Percentiles rank a stretch among this genome's conserved stretches.
These are phyloP conservation scores for Rugonectria rugulosa DNA, from an alignment of 2,329 filamentous ascomycete species.

Conservation along the genomic window DNA sequence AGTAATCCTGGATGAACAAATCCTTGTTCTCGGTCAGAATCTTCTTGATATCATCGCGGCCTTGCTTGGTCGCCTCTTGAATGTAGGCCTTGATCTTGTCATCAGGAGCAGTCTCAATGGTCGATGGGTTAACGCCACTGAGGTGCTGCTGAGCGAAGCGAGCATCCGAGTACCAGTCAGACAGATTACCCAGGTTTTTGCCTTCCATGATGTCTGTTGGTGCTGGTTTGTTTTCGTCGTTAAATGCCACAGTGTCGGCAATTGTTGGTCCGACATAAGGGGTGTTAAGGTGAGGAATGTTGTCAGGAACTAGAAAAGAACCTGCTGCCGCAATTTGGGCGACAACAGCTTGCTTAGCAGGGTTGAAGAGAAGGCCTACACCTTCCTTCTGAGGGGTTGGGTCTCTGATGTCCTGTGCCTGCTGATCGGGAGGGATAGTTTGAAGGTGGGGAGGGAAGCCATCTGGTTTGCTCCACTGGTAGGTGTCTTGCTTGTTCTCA, in stretches of 20 bases:
- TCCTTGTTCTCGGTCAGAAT: constrained; percentile 15
- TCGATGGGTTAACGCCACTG: constrained; percentile 21
- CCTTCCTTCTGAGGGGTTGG: constrained; percentile 5
- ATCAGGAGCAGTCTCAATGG: constrained; percentile 7
- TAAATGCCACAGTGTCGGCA: constrained; percentile 17
- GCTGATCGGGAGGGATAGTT: background rate
- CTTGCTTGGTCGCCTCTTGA: constrained; percentile 21
- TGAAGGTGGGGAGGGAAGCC: constrained; percentile 22
- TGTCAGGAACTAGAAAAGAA: constrained; percentile 16
- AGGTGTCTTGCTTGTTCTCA: constrained; percentile 1
- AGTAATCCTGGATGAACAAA: constrained; percentile 28
- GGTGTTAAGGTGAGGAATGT: background rate
- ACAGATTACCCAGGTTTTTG: constrained; percentile 19
- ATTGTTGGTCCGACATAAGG: constrained; percentile 16
- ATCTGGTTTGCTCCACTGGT: constrained; percentile 23
- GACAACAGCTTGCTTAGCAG: no score
- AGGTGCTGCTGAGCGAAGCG: constrained; percentile 26
- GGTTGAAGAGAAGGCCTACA: no score
- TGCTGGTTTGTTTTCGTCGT: background rate
- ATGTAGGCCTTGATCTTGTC: constrained; percentile 20
- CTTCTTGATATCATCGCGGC: constrained; percentile 16
- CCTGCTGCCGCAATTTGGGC: constrained; percentile 7
- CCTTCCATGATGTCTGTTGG: constrained; percentile 27
- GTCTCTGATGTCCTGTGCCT: constrained; percentile 16
- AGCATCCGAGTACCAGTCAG: constrained; percentile 29